Evolutionary conservation across 2,329 filamentous ascomycete genomes (phyloP), one percentile per base, ranked within the genome.

Genomic region (Apiospora saccharicola): DNA sequence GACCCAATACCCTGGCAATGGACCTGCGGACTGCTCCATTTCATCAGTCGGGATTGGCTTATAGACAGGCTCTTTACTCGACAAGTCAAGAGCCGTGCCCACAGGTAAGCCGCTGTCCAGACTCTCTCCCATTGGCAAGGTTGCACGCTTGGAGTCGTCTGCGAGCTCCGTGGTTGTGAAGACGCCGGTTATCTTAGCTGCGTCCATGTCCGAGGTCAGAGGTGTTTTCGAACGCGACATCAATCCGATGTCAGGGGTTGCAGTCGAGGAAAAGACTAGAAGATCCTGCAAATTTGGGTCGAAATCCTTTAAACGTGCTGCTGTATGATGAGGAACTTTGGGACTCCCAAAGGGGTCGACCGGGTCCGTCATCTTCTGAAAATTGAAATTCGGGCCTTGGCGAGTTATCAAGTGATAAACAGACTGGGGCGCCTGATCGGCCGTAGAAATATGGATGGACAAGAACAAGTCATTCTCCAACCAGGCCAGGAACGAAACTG

Each of bases 381-480:
- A 97, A 5, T 88, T 88, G 79, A 93, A 96, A 3, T 81, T 86
- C 75, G 86, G 83, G 73, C 87, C 87, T 75, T 92, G 87, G 74
- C 94, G 90, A 7, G 90, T 92, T 72, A 98, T 91, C 71, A 97
- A 86, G 80, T 97, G 92, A 78, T 95, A 97, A n/a, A 88, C 86
- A 0, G 93, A 94, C 37, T 89, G 83, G 7, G 91, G 89, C 12
- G 86, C 85, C 37, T 87, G 85, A 51, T 89, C 88, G 71, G 87
- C 86, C 73, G 87, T 88, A 43, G 88, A 85, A n/a, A 93, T 94
- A 81, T 98, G 92, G 30, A 96, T 89, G 71, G 92, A 87, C 64
- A 98, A 86, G 80, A 98, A 97, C 2, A 96, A 85, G 77, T 97
- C 85, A 76, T 96, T 98, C 78, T 96, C 93, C 26, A 98, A 87